Evolutionary conservation across 768 basidiomycete species (phyloP).

Genomic region (Tylopilus felleus): DNA sequence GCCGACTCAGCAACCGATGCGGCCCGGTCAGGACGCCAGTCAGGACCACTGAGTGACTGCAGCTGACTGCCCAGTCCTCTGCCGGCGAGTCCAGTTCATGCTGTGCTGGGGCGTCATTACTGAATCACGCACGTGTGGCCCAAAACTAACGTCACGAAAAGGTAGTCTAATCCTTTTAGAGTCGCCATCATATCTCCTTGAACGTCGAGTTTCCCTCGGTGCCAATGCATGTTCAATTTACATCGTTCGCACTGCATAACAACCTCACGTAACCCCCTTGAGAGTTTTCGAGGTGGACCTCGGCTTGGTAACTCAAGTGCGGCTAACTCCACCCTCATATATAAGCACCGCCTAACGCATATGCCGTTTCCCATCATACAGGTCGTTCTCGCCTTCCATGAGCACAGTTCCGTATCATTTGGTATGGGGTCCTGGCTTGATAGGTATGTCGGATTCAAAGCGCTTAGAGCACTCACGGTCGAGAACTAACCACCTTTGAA

Average conservation of each 20-base stretch:
- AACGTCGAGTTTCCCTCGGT: not conserved
- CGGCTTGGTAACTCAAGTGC: not conserved
- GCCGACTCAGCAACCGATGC: no score
- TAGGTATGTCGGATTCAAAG: conserved; percentile 10
- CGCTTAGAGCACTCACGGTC: no score
- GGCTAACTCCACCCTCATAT: not conserved
- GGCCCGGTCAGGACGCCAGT: no score
- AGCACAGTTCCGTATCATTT: not conserved
- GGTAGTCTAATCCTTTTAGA: no score
- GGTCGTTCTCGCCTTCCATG: conserved; percentile 6
- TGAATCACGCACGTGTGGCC: no score
- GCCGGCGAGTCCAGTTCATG: no score
- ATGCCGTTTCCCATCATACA: not conserved
- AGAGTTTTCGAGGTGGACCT: not conserved
- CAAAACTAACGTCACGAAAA: no score
- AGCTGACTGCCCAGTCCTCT: no score
- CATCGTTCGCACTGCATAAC: not conserved
- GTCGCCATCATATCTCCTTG: no score
- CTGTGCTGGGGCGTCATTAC: not conserved
- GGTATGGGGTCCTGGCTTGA: conserved; percentile 14
- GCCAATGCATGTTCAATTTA: not conserved
- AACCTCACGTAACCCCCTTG: not conserved
- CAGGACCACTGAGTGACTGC: no score
- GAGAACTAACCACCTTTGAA: conserved; percentile 14
- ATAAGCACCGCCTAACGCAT: not conserved